A percentile compares a stretch with the other conserved stretches of the same genome.
These are phyloP conservation scores for Leishmania braziliensis DNA, from an alignment of 208 protist genomes.

Conservation along the genomic window DNA sequence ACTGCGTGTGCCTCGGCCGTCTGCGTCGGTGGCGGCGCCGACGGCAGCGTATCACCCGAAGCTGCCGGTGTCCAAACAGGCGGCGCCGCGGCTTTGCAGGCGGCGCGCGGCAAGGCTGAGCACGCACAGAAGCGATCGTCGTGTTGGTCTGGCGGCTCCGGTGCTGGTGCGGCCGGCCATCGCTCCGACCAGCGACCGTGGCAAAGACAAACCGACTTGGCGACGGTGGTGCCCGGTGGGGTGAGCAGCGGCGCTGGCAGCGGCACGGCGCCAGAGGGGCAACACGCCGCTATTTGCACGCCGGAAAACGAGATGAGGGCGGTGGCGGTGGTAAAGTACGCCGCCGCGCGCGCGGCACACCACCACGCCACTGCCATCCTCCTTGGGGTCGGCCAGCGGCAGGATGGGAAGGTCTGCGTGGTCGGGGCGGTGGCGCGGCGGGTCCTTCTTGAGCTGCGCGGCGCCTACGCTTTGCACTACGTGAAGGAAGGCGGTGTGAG, in stretches of 20 bases:
- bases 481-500: constrained; percentile 69
- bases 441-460: constrained; percentile 33
- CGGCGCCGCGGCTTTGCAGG: background rate
- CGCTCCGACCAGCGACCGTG: background rate
- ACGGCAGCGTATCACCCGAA: background rate
- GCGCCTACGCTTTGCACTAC: constrained; percentile 46
- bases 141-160: background rate
- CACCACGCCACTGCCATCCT: constrained; percentile 49
- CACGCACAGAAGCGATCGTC: background rate
- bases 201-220: background rate
- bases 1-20: constrained; percentile 28
- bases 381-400: constrained; percentile 57
- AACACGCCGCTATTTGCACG: background rate
- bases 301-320: constrained; percentile 6
- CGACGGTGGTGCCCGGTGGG: background rate
- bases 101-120: background rate
- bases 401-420: constrained; percentile 52
- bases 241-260: constrained; percentile 4
- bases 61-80: background rate
- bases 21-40: background rate
- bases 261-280: background rate
- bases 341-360: constrained; percentile 29
- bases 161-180: background rate
- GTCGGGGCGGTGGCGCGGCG: constrained; percentile 43
- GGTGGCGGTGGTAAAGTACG: constrained; percentile 53